Evolutionary conservation across 495 filamentous ascomycete genomes (phyloP).

Genomic region (Xeromyces bisporus): DNA sequence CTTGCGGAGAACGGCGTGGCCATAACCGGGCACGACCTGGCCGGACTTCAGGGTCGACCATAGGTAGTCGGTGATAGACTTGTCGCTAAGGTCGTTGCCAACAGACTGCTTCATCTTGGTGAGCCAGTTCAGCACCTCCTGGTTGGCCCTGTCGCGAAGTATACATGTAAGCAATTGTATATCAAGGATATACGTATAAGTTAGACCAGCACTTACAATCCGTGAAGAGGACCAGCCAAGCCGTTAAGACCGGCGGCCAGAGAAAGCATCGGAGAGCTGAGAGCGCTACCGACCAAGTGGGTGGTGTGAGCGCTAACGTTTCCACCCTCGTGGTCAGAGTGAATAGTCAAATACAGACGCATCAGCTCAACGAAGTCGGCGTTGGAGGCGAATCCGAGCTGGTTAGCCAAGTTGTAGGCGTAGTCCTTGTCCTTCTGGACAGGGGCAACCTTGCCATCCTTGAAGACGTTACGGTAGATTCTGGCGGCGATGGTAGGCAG

Average conservation of each 20-base stretch:
- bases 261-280: conserved; percentile 94
- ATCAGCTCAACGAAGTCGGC: conserved; percentile 95
- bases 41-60: conserved; percentile 93
- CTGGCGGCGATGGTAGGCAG: conserved; percentile 91
- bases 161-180: conserved; percentile 6
- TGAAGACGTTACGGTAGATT: conserved; percentile 99
- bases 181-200: background rate
- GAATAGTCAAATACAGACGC: conserved; percentile 96
- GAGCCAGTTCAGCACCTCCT: conserved; percentile 98
- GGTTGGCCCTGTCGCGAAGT: conserved; percentile 57
- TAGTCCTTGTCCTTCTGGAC: conserved; percentile 98
- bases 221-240: conserved; percentile 93
- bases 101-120: conserved; percentile 94
- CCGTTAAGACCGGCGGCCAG: conserved; percentile 92
- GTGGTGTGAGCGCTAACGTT: conserved; percentile 98
- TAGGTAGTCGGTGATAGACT: conserved; percentile 92
- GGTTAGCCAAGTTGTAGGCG: conserved; percentile 95
- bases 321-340: conserved; percentile 97
- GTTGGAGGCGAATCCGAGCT: conserved; percentile 90
- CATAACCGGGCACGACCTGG: conserved; percentile 93
- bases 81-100: conserved; percentile 85
- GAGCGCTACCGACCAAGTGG: conserved; percentile 89
- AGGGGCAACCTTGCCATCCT: conserved; percentile 92
- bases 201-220: conserved; percentile 37
- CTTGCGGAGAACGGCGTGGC: conserved; percentile 97